A percentile compares a stretch with the other conserved stretches of the same genome.
Conservation (phyloP, 352 stramenopile genomes). For the Aphanomyces astaci region DNA sequence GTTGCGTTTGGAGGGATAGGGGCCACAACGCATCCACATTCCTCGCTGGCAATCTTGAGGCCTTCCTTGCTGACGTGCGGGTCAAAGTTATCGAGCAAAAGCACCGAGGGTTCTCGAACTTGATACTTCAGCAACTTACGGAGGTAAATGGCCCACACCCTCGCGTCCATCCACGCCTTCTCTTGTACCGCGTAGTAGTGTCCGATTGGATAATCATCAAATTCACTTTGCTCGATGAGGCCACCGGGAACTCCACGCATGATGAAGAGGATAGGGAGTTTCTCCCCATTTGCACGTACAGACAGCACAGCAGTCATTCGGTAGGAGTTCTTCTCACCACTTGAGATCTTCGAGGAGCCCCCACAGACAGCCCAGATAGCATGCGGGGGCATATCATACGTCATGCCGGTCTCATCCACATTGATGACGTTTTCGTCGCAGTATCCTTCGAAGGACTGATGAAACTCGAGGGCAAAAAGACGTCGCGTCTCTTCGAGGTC, state of each 20-base stretch:
- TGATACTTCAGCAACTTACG: not conserved
- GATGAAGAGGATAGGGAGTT: not conserved
- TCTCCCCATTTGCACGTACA: not conserved
- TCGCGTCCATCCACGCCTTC: conserved; percentile 27
- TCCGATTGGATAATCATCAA: not conserved
- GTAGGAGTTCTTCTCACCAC: not conserved
- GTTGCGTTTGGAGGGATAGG: conserved; percentile 21
- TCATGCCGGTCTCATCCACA: not conserved
- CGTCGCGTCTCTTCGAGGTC: not conserved
- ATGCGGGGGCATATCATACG: not conserved
- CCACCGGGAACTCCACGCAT: not conserved
- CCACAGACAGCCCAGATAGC: not conserved
- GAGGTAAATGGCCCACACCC: conserved; percentile 22
- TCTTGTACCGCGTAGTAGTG: conserved; percentile 22
- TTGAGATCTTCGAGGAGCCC: not conserved
- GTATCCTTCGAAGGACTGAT: not conserved
- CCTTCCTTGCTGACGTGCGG: conserved; percentile 16
- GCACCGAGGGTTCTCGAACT: conserved; percentile 17
- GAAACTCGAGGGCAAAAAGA: not conserved
- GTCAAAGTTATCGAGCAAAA: conserved; percentile 28
- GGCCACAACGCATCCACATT: not conserved
- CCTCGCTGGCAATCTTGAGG: not conserved
- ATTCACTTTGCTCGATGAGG: not conserved
- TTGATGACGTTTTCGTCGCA: not conserved
- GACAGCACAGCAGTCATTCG: not conserved